Conservation (phyloP, 192 early-diverging fungal genomes). For the Rhizophagus clarus region DNA sequence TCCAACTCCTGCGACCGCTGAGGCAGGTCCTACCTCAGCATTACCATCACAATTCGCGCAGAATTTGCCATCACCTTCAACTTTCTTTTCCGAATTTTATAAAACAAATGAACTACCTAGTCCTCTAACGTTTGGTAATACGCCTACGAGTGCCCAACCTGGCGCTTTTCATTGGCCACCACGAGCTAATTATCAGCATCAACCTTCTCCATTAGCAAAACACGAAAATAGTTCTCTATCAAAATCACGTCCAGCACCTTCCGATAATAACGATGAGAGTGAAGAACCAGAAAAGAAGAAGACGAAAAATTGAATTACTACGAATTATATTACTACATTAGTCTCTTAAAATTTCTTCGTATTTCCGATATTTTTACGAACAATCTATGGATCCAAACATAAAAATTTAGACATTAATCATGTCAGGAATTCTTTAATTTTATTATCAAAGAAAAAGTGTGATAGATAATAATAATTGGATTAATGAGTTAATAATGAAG, state of each 20-base stretch:
- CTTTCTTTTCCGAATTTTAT: slow-evolving; percentile 77
- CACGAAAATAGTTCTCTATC: slow-evolving; percentile 1
- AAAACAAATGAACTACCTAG: slow-evolving; percentile 72
- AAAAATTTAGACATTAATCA: neutral
- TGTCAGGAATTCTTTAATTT: neutral
- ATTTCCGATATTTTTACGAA: neutral
- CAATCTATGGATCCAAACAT: neutral
- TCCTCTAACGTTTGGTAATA: slow-evolving; percentile 75
- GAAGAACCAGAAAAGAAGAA: slow-evolving; percentile 31
- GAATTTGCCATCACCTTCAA: slow-evolving; percentile 75
- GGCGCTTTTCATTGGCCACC: slow-evolving; percentile 76
- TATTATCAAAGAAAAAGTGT: neutral
- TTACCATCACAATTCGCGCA: slow-evolving; percentile 67
- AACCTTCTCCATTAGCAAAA: slow-evolving; percentile 57
- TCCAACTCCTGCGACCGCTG: slow-evolving; percentile 35
- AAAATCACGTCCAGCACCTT: slow-evolving; percentile 15
- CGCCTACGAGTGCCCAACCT: slow-evolving; percentile 63
- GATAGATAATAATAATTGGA: neutral
- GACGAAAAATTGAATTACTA: neutral
- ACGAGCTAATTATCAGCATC: slow-evolving; percentile 40
- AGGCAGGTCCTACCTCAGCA: slow-evolving; percentile 70
- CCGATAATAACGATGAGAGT: slow-evolving; percentile 3
- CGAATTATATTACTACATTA: neutral
- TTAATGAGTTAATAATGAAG: neutral
- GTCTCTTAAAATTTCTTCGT: neutral